Percentiles rank a stretch among this genome's conserved stretches.
Evolutionary conservation across 257 asterid genomes (phyloP).

Genomic region (Craterostigma plantagineum): DNA sequence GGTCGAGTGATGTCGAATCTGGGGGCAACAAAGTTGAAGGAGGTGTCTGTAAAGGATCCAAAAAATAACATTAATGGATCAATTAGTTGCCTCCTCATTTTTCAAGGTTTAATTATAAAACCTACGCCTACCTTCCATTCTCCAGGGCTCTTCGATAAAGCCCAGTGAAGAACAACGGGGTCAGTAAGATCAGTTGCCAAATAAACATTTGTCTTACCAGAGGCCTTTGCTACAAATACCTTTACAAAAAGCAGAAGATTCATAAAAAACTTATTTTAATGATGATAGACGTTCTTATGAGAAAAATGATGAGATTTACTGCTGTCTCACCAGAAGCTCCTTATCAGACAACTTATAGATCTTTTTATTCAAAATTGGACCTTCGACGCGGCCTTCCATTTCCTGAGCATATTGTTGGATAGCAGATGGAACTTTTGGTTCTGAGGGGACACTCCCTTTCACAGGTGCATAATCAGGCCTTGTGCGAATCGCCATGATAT

Average conservation of each 20-base stretch:
- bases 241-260: too few relatives aligned
- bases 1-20: slow-evolving; percentile 47
- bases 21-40: slow-evolving; percentile 64
- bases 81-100: too few relatives aligned
- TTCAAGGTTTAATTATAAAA: too few relatives aligned
- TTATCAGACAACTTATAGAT: slow-evolving; percentile 38
- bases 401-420: slow-evolving; percentile 30
- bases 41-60: slow-evolving; percentile 41
- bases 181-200: slow-evolving; percentile 71
- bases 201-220: slow-evolving; percentile 44
- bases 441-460: slow-evolving; percentile 26
- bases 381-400: slow-evolving; percentile 45
- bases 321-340: slow-evolving; percentile 67
- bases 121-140: slow-evolving; percentile 65
- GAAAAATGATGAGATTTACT: slow-evolving; percentile 4
- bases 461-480: slow-evolving; percentile 27
- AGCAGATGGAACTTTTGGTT: slow-evolving; percentile 35
- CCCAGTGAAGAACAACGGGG: slow-evolving; percentile 88
- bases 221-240: slow-evolving; percentile 55
- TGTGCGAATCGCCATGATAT: slow-evolving; percentile 36
- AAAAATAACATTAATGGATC: too few relatives aligned
- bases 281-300: too few relatives aligned
- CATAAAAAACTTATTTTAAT: too few relatives aligned
- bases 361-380: slow-evolving; percentile 30
- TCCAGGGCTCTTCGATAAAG: slow-evolving; percentile 63